Evolutionary conservation across 345 rosid genomes (phyloP), one percentile per base, ranked within the genome.

Genomic region (Diplotaxis tenuifolia): DNA sequence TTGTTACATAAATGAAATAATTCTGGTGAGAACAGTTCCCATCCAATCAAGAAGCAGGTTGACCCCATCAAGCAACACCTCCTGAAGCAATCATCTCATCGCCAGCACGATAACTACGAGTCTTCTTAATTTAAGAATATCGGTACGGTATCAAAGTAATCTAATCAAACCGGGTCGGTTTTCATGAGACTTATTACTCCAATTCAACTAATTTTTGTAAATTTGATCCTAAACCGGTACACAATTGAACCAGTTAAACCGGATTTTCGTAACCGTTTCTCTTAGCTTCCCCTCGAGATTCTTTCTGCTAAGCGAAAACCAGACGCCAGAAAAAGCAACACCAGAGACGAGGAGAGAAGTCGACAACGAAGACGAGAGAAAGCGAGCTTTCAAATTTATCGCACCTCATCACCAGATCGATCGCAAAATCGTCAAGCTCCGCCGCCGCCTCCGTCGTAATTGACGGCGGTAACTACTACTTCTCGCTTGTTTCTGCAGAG

Each of bases 291-390:
- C 47, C 57, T 60, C 68, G 77, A 77, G 76, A 77, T 77, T 71
- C 73, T 66, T 58, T 77, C 77, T 53, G 75, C 72, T 65, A 76
- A 47, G 80, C 75, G 61, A 65, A 76, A 57, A 71, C 54, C 67
- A 64, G 80, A 76, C 76, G 80, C 57, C 80, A 76, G 56, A 64
- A 65, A n/a, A 70, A 70, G 71, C 71, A 21, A 69, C 59, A 55
- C 65, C 59, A 52, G 56, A 70, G 55, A 38, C 15, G 62, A 71
- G 45, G 62, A 70, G 76, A 70, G 55, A 63, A 64, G 49, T 70
- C 71, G 25, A 70, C 74, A 49, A 76, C 75, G 62, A 60, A 50
- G 52, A 71, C 10, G 75, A 49, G 75, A 49, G 18, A 52, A 19
- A 16, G 53, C 20, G 22, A 60, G 9, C n/a, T n/a, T n/a, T n/a